These are phyloP conservation scores for Globisporangium spiculum DNA, from an alignment of 352 stramenopile genomes.

Conservation along the genomic window DNA sequence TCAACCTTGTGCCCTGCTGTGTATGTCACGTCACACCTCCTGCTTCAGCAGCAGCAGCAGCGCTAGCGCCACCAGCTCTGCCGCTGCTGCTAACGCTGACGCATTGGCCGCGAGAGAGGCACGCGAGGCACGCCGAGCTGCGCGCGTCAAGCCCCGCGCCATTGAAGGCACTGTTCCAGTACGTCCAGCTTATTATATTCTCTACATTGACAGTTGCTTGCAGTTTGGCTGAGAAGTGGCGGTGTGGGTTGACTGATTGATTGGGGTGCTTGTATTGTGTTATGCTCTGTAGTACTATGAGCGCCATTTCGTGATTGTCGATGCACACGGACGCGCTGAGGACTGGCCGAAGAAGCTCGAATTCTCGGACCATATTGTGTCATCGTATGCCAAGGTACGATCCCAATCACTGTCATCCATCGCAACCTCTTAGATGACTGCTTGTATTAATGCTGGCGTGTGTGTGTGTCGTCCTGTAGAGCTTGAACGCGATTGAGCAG, in stretches of 20 bases:
- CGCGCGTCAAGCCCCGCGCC: conserved; percentile 25
- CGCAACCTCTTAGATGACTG: background rate
- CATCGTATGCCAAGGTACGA: conserved; percentile 34
- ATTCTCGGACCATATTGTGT: conserved; percentile 56
- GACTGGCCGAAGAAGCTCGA: conserved; percentile 75
- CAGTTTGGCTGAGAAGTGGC: background rate
- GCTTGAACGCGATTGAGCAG: conserved; percentile 28
- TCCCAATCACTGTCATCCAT: too few relatives aligned
- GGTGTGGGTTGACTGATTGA: background rate
- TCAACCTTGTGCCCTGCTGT: background rate
- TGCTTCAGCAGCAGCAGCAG: background rate
- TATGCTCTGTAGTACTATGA: conserved; percentile 33
- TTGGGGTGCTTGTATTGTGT: background rate
- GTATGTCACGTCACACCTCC: background rate
- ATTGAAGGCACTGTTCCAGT: conserved; percentile 54
- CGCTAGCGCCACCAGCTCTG: background rate
- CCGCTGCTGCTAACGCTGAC: background rate
- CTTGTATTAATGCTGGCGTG: background rate
- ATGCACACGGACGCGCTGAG: conserved; percentile 33
- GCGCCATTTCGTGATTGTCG: conserved; percentile 62
- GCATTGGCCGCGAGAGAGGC: conserved; percentile 15
- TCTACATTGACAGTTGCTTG: background rate
- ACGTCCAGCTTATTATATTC: background rate
- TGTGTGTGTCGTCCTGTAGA: conserved; percentile 2
- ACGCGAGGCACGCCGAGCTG: conserved; percentile 22